phyloP scores from a whole-genome alignment of 208 protist genomes.

The Willaertia magna region DNA sequence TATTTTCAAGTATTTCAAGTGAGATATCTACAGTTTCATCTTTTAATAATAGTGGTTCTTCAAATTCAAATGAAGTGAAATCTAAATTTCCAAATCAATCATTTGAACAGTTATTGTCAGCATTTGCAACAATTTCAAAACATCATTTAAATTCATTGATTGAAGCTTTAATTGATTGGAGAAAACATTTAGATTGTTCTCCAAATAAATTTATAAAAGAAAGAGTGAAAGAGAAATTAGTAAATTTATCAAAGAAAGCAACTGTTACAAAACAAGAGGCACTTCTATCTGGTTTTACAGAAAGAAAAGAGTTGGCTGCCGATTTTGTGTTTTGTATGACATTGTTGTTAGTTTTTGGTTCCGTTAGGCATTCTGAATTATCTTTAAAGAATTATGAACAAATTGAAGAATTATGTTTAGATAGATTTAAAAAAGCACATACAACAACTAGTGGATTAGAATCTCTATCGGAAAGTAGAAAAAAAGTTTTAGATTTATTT shows the following conservation, averaged over 20 bases:
- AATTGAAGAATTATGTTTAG: not conserved
- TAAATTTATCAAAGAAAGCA: not conserved
- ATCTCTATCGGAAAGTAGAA: not conserved
- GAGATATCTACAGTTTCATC: not conserved
- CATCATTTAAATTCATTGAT: constrained; percentile 2
- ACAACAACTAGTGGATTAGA: not conserved
- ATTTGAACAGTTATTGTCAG: constrained; percentile 3
- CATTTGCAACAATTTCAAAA: not conserved
- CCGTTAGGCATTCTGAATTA: not conserved
- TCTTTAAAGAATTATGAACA: not conserved
- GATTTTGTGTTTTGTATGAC: not conserved
- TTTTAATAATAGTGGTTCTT: not conserved
- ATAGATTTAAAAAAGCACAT: not conserved
- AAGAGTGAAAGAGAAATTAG: not conserved
- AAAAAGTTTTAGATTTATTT: not conserved
- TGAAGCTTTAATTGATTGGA: not conserved
- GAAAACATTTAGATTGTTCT: not conserved
- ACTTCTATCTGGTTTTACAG: not conserved
- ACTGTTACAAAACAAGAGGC: not conserved
- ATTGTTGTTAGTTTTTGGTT: not conserved
- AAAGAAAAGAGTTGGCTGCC: constrained; percentile 3
- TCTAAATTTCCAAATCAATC: not conserved
- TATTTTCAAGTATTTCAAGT: not conserved
- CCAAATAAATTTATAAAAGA: not conserved
- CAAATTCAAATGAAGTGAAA: too few species aligned